These are phyloP conservation scores for Naganishia sp. DNA, from an alignment of 1,284 basidiomycete species.

Conservation along the genomic window DNA sequence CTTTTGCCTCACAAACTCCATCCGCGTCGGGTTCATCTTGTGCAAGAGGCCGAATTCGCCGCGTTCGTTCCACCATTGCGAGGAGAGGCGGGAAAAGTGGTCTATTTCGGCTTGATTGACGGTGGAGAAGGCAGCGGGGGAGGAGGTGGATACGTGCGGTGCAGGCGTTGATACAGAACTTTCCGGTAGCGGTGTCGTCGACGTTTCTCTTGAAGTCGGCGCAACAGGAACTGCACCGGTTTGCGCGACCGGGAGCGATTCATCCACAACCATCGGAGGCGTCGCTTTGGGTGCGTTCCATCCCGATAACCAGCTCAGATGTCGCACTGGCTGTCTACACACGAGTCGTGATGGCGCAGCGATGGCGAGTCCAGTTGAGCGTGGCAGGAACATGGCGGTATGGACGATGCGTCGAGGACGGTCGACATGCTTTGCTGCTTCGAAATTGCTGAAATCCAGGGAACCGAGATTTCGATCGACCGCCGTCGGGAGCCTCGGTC, in stretches of 20 bases:
- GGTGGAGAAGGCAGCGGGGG: constrained; percentile 48
- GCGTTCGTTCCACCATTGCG: constrained; percentile 94
- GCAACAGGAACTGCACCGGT: neutral
- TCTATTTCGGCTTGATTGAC: constrained; percentile 82
- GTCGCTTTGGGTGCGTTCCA: constrained; percentile 8
- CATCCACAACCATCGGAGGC: neutral
- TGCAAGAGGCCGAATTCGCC: constrained; percentile 91
- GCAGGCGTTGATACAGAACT: neutral
- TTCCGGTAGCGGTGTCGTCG: neutral
- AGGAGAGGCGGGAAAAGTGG: constrained; percentile 87
- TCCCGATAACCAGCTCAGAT: constrained; percentile 20
- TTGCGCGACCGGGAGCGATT: neutral
- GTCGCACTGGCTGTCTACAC: neutral
- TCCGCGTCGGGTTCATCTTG: constrained; percentile 90
- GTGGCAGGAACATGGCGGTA: neutral
- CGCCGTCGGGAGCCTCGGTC: too few species aligned
- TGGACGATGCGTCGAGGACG: too few species aligned
- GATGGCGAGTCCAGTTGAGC: neutral
- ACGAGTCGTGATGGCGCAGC: neutral
- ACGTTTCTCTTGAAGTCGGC: neutral
- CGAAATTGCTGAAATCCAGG: too few species aligned
- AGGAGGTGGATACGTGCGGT: neutral
- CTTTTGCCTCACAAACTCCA: constrained; percentile 83
- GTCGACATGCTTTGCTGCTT: too few species aligned
- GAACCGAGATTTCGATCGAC: too few species aligned